Evolutionary conservation across 2,329 filamentous ascomycete genomes (phyloP).

Genomic region (Colletotrichum spaethianum): DNA sequence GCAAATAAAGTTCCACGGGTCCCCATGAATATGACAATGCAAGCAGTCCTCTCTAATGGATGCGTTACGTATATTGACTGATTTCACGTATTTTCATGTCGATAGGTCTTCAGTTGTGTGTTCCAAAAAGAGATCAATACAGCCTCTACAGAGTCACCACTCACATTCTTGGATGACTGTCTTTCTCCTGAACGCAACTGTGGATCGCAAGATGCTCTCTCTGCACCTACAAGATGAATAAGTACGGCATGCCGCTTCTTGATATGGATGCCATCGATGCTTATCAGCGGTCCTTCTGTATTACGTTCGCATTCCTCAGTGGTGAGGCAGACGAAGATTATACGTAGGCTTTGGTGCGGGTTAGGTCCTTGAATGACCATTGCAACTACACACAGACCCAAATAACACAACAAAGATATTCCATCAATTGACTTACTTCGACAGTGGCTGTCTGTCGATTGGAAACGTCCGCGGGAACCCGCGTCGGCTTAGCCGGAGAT

Average conservation of each 20-base stretch:
- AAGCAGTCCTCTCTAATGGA: not conserved
- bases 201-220: constrained; percentile 29
- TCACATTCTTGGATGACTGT: constrained; percentile 33
- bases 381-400: too few species aligned
- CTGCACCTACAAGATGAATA: constrained; percentile 47
- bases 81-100: not conserved
- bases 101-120: not conserved
- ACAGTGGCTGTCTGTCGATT: too few species aligned
- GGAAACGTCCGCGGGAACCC: too few species aligned
- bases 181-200: constrained; percentile 35
- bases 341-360: constrained; percentile 42
- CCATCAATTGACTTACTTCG: too few species aligned
- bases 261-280: constrained; percentile 37
- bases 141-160: not conserved
- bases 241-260: constrained; percentile 43
- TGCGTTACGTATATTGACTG: not conserved
- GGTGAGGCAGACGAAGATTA: constrained; percentile 43
- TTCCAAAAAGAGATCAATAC: not conserved
- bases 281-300: constrained; percentile 44
- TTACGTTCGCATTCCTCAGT: constrained; percentile 45
- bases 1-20: constrained; percentile 10
- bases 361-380: constrained; percentile 42
- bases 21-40: constrained; percentile 1
- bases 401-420: too few species aligned
- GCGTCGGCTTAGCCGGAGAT: too few species aligned